These are phyloP conservation scores for Xylaria castorea DNA, from an alignment of 495 filamentous ascomycete species.

Conservation along the genomic window DNA sequence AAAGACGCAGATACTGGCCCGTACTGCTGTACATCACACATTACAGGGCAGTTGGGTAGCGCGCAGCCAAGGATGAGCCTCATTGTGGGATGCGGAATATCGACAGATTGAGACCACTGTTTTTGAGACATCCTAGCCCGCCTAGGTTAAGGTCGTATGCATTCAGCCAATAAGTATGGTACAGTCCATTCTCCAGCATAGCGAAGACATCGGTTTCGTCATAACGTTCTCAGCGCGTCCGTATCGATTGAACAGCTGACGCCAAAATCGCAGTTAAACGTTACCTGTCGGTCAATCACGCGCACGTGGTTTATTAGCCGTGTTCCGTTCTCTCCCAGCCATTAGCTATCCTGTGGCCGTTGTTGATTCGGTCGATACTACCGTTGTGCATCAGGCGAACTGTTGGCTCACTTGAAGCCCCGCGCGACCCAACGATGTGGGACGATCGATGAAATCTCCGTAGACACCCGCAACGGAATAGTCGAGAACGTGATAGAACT, in stretches of 20 bases:
- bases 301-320: conserved; percentile 23
- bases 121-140: conserved; percentile 19
- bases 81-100: conserved; percentile 14
- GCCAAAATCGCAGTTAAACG: neutral
- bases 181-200: neutral
- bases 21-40: conserved; percentile 1
- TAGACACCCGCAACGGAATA: conserved; percentile 18
- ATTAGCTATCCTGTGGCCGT: conserved; percentile 16
- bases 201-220: conserved; percentile 3
- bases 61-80: conserved; percentile 27
- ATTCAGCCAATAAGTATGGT: neutral
- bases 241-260: neutral
- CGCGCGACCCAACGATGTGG: conserved; percentile 25
- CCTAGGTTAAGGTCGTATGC: neutral
- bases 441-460: conserved; percentile 28
- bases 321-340: conserved; percentile 22
- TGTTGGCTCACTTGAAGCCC: conserved; percentile 13
- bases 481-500: conserved; percentile 27
- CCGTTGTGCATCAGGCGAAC: conserved; percentile 22
- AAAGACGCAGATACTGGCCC: conserved; percentile 21
- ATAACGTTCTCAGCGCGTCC: neutral
- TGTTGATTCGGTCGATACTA: conserved; percentile 24
- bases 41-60: neutral
- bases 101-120: conserved; percentile 16
- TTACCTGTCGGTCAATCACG: conserved; percentile 20